Base-by-base conservation (phyloP, 1,139 yeast genomes). In the Magnusiomyces ingens region DNA sequence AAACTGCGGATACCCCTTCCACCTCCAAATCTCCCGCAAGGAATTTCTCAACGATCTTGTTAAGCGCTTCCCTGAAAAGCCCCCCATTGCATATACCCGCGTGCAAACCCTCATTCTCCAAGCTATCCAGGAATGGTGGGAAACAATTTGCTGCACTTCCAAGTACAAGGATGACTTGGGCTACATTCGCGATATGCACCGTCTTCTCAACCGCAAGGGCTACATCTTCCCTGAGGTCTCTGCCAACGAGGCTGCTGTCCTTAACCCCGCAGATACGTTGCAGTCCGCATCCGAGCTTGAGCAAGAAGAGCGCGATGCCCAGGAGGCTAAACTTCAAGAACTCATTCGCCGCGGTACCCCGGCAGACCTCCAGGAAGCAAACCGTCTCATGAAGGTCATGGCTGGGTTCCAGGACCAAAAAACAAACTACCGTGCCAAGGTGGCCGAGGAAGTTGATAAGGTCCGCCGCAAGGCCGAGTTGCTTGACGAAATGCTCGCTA, bases 1-100 rank as follows among this genome's bases (percentile, higher is more conserved):
- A 72, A 93, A 93, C 71, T 93, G 99, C 74, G 99, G 99, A 2
- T 94, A 91, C 69, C 97, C 99, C 3, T 83, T 93, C 73, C 99
- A 93, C 60, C 76, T 93, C 53, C 99, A 94, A 71, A 88, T 93
- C 53, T 87, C 96, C 8, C 80, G 98, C 58, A 93, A 93, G 71
- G 99, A 93, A 67, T 93, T 93, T 63, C 76, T 93, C 65, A 93
- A 93, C 69, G 96, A 90, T 65, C 78, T 93, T 66, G 99, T 93
- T 37, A 85, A 88, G 63, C 73, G 91, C 67, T 94, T 93, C 72
- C 98, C 99, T 1, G 98, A 91, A 67, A 81, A 90, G 66, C 99
- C 99, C 2, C 96, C 98, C 1, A 72, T 84, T 59, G 79, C 93
- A 43, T 90, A 88, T 69, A 76, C 94, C 21, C 77, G 93, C 60